Conservation (phyloP, 2,329 filamentous ascomycete genomes). For the Endoconidiophora laricicola region DNA sequence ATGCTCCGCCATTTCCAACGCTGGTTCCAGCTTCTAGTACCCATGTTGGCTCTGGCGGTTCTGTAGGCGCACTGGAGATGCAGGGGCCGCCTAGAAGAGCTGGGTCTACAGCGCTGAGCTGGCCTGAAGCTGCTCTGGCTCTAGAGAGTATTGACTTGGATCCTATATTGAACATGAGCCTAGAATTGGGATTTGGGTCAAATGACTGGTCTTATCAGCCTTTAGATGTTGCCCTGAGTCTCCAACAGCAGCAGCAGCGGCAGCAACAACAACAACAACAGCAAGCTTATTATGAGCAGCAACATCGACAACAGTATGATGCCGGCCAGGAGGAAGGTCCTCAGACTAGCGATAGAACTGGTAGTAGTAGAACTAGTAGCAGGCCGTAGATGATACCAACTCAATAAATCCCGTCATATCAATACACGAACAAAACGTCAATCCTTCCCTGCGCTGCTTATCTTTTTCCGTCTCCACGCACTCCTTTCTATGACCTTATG, state of each 20-base stretch:
- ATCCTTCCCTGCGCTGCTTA: neutral
- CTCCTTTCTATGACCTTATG: neutral
- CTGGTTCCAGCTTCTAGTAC: neutral
- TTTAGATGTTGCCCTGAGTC: neutral
- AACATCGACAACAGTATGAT: neutral
- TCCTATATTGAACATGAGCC: slow-evolving; percentile 1
- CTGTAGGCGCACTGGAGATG: neutral
- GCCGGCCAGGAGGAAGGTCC: too few species aligned
- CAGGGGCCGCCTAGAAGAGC: neutral
- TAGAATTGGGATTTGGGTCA: neutral
- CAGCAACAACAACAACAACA: neutral
- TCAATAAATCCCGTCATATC: neutral
- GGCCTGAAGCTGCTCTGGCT: slow-evolving; percentile 1
- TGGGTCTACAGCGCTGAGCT: neutral
- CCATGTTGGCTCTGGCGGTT: neutral
- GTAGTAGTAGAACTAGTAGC: neutral
- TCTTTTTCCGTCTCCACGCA: neutral
- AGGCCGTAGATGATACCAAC: neutral
- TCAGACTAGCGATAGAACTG: too few species aligned
- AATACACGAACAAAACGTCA: too few species aligned
- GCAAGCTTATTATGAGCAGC: neutral
- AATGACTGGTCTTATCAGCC: slow-evolving; percentile 1
- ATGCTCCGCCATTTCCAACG: too few species aligned
- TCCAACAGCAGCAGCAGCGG: neutral
- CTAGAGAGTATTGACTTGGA: slow-evolving; percentile 2